These are phyloP conservation scores for Henckelia pumila DNA, from an alignment of 257 asterid species.

Conservation along the genomic window DNA sequence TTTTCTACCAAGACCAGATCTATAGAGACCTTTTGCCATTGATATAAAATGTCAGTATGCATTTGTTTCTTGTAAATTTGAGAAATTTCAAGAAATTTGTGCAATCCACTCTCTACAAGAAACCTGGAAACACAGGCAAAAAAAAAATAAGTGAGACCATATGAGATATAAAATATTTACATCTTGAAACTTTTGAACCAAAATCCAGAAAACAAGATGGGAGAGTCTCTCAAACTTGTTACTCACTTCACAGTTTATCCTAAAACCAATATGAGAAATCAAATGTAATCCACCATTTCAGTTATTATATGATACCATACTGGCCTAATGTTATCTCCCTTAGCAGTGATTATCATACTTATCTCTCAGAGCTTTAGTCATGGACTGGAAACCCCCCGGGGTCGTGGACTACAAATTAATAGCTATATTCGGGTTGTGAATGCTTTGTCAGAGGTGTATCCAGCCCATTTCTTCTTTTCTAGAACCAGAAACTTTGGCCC, in stretches of 20 bases:
- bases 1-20: too few relatives aligned
- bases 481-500: constrained; percentile 64
- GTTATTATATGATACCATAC: too few relatives aligned
- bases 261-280: too few relatives aligned
- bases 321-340: too few relatives aligned
- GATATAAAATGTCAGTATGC: too few relatives aligned
- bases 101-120: constrained; percentile 53
- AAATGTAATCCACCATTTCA: too few relatives aligned
- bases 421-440: constrained; percentile 93
- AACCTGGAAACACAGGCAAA: constrained; percentile 50
- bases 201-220: too few relatives aligned
- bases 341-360: too few relatives aligned
- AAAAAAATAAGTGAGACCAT: background rate
- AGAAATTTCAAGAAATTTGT: constrained; percentile 55
- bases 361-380: constrained; percentile 57
- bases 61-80: constrained; percentile 58
- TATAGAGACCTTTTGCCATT: too few relatives aligned
- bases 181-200: too few relatives aligned
- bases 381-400: constrained; percentile 74
- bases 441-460: constrained; percentile 83
- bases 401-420: constrained; percentile 69
- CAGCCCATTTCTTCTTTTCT: constrained; percentile 65
- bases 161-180: background rate
- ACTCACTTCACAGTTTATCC: too few relatives aligned
- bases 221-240: too few relatives aligned